phyloP scores from a whole-genome alignment of 441 rosid genomes.

The Brassica hybrid region DNA sequence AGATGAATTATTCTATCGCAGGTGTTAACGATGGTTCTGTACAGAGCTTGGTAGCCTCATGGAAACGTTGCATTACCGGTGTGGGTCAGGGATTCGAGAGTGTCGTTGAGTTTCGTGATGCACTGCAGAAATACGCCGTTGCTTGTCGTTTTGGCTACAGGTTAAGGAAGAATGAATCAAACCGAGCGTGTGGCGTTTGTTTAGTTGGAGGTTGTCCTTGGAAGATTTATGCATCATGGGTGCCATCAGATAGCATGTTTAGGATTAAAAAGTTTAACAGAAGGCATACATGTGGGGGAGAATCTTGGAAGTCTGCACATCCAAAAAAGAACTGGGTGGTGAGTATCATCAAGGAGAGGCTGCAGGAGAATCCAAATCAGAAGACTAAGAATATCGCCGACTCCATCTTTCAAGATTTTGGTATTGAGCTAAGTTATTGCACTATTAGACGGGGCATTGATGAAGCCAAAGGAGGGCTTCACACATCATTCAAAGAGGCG shows the following conservation, averaged over 20 bases:
- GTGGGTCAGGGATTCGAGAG: conserved; percentile 86
- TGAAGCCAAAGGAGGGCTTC: conserved; percentile 86
- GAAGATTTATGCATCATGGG: conserved; percentile 90
- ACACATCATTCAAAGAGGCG: conserved; percentile 81
- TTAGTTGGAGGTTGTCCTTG: conserved; percentile 78
- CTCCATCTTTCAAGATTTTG: conserved; percentile 73
- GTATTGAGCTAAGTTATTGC: conserved; percentile 72
- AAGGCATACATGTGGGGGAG: conserved; percentile 78
- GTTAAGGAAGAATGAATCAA: conserved; percentile 81
- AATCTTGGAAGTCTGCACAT: conserved; percentile 84
- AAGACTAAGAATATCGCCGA: conserved; percentile 83
- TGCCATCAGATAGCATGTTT: conserved; percentile 66
- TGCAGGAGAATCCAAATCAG: conserved; percentile 77
- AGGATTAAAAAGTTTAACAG: conserved; percentile 69
- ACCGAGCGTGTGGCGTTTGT: conserved; percentile 81
- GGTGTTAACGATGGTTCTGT: conserved; percentile 47
- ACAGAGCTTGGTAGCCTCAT: conserved; percentile 60
- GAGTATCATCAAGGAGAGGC: conserved; percentile 75
- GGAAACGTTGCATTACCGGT: conserved; percentile 86
- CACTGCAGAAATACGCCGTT: conserved; percentile 83
- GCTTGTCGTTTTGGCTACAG: conserved; percentile 81
- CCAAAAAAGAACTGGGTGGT: conserved; percentile 90
- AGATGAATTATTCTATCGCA: conserved; percentile 40
- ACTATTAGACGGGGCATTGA: conserved; percentile 91
- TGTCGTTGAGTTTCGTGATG: conserved; percentile 85